Evolutionary conservation across 805 yeast genomes (phyloP).

Genomic region (Danielozyma ontarioensis): DNA sequence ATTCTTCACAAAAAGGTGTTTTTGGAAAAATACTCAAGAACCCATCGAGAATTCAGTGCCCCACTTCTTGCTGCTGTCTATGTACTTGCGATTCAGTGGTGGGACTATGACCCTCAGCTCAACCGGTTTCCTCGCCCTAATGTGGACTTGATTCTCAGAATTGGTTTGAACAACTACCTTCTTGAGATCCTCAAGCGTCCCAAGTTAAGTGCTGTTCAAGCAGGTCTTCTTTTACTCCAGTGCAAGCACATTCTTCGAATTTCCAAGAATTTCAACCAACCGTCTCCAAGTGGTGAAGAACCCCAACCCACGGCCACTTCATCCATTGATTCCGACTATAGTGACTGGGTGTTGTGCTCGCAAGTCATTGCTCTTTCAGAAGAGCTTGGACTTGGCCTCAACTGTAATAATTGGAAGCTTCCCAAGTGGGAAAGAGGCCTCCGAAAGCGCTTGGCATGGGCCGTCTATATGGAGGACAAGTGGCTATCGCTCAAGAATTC

Average conservation of each 20-base stretch:
- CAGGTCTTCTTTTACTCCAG: conserved; percentile 75
- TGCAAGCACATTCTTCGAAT: conserved; percentile 40
- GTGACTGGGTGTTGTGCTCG: conserved; percentile 82
- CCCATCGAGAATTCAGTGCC: conserved; percentile 88
- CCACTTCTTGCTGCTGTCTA: conserved; percentile 90
- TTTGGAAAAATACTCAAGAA: conserved; percentile 82
- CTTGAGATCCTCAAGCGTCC: conserved; percentile 79
- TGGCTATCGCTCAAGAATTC: conserved; percentile 83
- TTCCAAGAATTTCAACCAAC: conserved; percentile 9
- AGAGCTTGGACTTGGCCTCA: conserved; percentile 86
- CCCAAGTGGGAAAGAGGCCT: conserved; percentile 95
- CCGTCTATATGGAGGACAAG: conserved; percentile 86
- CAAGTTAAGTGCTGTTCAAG: conserved; percentile 85
- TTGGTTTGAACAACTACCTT: conserved; percentile 64
- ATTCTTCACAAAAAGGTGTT: conserved; percentile 88
- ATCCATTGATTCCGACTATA: conserved; percentile 37
- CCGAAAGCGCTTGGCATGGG: conserved; percentile 90
- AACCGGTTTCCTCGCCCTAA: conserved; percentile 78
- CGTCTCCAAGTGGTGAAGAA: neutral
- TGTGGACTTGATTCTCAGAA: conserved; percentile 41
- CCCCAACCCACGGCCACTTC: neutral
- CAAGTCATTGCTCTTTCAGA: conserved; percentile 86
- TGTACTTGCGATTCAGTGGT: conserved; percentile 85
- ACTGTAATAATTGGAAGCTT: conserved; percentile 84
- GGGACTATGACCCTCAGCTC: conserved; percentile 82